Conservation (phyloP, 768 basidiomycete species). For the Hygrocybe coccinea region DNA sequence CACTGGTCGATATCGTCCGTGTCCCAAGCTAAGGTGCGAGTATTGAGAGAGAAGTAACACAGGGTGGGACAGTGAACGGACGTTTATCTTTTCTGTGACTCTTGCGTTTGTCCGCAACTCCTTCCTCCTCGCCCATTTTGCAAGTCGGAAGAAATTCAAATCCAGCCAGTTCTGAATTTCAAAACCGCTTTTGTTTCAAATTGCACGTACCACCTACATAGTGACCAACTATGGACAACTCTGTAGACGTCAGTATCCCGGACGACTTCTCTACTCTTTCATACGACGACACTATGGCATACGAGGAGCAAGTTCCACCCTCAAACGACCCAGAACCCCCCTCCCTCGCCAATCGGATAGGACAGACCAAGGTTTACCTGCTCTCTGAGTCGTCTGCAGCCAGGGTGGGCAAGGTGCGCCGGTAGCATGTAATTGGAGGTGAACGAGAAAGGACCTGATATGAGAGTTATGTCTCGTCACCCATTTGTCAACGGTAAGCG, state of each 20-base stretch:
- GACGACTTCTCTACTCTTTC: slow-evolving; percentile 38
- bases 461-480: slow-evolving; percentile 28
- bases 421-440: slow-evolving; percentile 37
- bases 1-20: slow-evolving; percentile 98
- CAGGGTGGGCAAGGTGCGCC: slow-evolving; percentile 70
- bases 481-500: slow-evolving; percentile 44
- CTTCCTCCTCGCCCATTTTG: slow-evolving; percentile 43
- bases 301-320: slow-evolving; percentile 51
- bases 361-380: slow-evolving; percentile 70
- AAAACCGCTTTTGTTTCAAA: slow-evolving; percentile 4
- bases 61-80: slow-evolving; percentile 36
- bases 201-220: slow-evolving; percentile 7
- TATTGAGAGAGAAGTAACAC: slow-evolving; percentile 3
- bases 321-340: slow-evolving; percentile 27
- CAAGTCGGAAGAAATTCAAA: slow-evolving; percentile 6
- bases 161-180: neutral
- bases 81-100: slow-evolving; percentile 92
- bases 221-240: slow-evolving; percentile 44
- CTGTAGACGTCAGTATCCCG: slow-evolving; percentile 31
- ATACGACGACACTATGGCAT: slow-evolving; percentile 51
- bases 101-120: slow-evolving; percentile 74
- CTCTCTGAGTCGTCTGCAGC: slow-evolving; percentile 61
- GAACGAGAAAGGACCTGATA: slow-evolving; percentile 42
- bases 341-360: slow-evolving; percentile 63
- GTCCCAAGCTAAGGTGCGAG: slow-evolving; percentile 76